Evolutionary conservation across 768 basidiomycete genomes (phyloP), one percentile per base, ranked within the genome.

Genomic region (Serendipita vermifera): DNA sequence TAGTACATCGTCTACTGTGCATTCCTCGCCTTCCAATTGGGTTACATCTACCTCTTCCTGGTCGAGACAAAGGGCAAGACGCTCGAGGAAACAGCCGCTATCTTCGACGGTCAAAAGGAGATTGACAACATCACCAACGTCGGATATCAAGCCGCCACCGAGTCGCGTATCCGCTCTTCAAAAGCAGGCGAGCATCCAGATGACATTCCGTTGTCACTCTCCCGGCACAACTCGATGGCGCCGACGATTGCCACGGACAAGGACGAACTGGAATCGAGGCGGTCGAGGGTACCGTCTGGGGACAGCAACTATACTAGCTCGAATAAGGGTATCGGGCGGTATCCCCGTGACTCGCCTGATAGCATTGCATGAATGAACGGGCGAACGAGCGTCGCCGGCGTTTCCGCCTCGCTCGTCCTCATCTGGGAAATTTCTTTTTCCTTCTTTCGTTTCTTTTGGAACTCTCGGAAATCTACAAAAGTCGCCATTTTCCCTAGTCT

Each of bases 51-150:
- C 66, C 78, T 82, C 69, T 61, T 81, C 15, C 79, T 81, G 75
- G 77, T 77, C 3, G 81, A 81, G 65, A 82, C 81, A 0, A 66
- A 72, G 7, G 67, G 73, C 7, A 71, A 73, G 43, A 73, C 77
- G 9, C 70, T 80, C 33, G 79, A 81, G 62, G 80, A 81, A 65
- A 86, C 84, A 0, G 78, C 83, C 0, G 77, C 76, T 3, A 67
- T 86, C 6, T 87, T 86, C 55, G 85, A 86, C 57, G 81, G 83
- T 14, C 76, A 79, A 46, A 69, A 75, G 26, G 70, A 55, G 33
- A 36, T 51, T n/a, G 46, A 51, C 7, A 20, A 51, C 27, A 29
- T 57, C 41, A 33, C 40, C 56, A 57, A 51, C 22, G 46, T 51
- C 11, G 46, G 46, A 9, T 29, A 51, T 29, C 20, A 51, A 20